Conservation (phyloP, 768 basidiomycete species). For the Amanita brunnescens region DNA sequence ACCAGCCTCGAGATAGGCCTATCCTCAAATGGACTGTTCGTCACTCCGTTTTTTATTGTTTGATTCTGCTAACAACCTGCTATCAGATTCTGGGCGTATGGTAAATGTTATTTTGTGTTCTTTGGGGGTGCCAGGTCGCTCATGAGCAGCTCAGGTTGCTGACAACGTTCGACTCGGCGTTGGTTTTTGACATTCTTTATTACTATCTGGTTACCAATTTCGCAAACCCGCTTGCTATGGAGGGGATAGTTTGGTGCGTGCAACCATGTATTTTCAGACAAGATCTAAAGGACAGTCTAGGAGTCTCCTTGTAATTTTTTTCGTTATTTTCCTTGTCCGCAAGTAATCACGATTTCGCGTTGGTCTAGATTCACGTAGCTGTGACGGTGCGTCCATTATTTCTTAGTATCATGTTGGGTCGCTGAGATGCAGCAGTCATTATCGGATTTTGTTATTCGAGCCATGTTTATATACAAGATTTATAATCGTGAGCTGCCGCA, state of each 20-base stretch:
- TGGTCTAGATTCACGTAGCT: constrained; percentile 38
- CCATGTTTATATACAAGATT: constrained; percentile 42
- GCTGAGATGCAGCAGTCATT: constrained; percentile 25
- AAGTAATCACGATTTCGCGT: too few species aligned
- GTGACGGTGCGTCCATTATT: constrained; percentile 36
- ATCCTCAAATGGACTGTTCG: not conserved
- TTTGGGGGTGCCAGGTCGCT: too few species aligned
- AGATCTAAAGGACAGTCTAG: not conserved
- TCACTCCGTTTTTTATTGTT: not conserved
- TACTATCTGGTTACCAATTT: constrained; percentile 50
- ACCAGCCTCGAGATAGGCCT: constrained; percentile 23
- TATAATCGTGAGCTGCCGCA: constrained; percentile 39
- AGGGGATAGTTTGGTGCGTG: constrained; percentile 39
- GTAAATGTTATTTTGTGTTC: constrained; percentile 7
- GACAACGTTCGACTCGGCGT: constrained; percentile 46
- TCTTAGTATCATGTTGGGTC: not conserved
- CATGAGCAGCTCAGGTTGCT: too few species aligned
- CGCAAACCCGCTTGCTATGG: constrained; percentile 35
- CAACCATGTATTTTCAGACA: not conserved
- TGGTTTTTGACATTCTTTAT: constrained; percentile 49
- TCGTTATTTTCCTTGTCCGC: too few species aligned
- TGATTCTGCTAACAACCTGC: too few species aligned
- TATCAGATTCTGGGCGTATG: not conserved
- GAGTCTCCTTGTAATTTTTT: not conserved
- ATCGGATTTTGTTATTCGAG: constrained; percentile 41